Conservation (phyloP, 2,329 filamentous ascomycete genomes). For the Tolypocladium inflatum region DNA sequence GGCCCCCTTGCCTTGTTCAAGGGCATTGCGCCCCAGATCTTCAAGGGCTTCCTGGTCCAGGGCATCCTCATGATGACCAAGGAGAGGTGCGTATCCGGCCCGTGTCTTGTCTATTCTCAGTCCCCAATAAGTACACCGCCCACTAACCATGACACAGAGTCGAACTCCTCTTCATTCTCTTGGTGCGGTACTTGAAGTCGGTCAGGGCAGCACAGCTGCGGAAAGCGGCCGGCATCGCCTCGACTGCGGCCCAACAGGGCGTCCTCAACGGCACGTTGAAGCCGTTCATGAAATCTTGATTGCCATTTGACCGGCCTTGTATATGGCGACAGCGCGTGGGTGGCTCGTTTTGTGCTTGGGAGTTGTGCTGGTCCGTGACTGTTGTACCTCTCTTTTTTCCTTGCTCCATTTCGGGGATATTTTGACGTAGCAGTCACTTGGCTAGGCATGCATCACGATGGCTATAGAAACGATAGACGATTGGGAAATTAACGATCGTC, state of each 20-base stretch:
- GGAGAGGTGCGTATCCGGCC: slow-evolving; percentile 56
- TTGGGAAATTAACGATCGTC: not conserved
- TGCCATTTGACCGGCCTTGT: not conserved
- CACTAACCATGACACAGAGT: slow-evolving; percentile 43
- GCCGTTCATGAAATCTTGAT: slow-evolving; percentile 14
- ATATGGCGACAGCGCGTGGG: not conserved
- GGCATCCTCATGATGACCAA: slow-evolving; percentile 99
- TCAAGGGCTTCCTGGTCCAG: slow-evolving; percentile 89
- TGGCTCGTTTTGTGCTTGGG: not conserved
- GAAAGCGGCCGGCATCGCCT: slow-evolving; percentile 54
- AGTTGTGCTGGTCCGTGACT: not conserved
- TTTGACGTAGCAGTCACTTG: not conserved
- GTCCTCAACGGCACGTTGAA: slow-evolving; percentile 33
- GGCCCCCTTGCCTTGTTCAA: slow-evolving; percentile 83
- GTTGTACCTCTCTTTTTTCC: not conserved
- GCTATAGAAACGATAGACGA: not conserved
- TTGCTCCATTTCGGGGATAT: not conserved
- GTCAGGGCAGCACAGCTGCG: slow-evolving; percentile 61
- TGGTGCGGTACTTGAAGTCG: slow-evolving; percentile 72
- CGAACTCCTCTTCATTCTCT: slow-evolving; percentile 76
- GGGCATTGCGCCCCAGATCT: slow-evolving; percentile 86
- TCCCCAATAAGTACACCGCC: not conserved
- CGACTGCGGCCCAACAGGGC: slow-evolving; percentile 25
- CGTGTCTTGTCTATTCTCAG: not conserved
- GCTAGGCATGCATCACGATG: not conserved